phyloP scores from a whole-genome alignment of 208 protist species.

The Acanthamoeba triangularis region DNA sequence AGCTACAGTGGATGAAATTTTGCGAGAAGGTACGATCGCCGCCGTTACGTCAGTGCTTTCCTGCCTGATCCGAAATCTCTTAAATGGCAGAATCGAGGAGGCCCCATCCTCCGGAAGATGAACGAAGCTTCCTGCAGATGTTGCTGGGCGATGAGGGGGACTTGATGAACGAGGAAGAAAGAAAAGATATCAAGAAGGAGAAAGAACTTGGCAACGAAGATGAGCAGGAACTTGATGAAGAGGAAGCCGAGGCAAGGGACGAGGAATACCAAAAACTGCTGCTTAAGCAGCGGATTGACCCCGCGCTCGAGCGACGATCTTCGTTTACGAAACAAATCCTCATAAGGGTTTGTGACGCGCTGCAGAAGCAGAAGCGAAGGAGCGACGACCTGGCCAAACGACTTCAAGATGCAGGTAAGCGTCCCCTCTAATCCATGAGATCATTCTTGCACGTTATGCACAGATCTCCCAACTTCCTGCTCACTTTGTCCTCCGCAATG shows the following conservation, averaged over 20 bases:
- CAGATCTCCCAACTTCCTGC: background rate
- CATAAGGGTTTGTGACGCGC: constrained; percentile 17
- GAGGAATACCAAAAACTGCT: background rate
- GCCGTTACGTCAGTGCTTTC: too few relatives aligned
- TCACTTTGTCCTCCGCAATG: background rate
- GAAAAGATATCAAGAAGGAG: constrained; percentile 16
- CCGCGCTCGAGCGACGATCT: constrained; percentile 40
- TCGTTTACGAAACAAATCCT: constrained; percentile 48
- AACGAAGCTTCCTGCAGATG: constrained; percentile 38
- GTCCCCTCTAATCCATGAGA: background rate
- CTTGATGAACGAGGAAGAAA: background rate
- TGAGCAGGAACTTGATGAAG: constrained; percentile 45
- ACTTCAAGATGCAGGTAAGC: constrained; percentile 8
- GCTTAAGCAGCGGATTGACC: constrained; percentile 20
- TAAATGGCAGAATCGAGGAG: background rate
- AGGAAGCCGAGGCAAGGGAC: background rate
- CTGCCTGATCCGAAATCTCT: background rate
- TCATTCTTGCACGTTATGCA: too few relatives aligned
- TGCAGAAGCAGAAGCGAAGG: constrained; percentile 26
- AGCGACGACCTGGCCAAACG: background rate
- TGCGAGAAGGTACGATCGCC: background rate
- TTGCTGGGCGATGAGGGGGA: background rate
- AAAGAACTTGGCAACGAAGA: constrained; percentile 8
- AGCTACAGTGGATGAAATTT: constrained; percentile 32
- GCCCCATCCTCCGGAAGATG: background rate